Evolutionary conservation across 495 filamentous ascomycete genomes (phyloP).

Genomic region (Tuber calosporum): DNA sequence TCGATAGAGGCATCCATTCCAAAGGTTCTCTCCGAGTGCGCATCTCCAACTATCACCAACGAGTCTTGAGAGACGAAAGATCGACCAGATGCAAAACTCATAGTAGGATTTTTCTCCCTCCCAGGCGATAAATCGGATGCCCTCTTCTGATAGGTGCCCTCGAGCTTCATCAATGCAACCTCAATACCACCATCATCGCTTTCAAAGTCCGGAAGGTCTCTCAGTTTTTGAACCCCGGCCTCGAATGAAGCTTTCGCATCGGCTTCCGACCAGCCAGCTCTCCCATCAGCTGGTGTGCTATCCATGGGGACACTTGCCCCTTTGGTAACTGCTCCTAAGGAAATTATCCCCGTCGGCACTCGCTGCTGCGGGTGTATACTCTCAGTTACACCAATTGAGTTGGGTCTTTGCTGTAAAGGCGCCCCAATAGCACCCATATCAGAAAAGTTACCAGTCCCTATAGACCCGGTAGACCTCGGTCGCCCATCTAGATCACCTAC

Average conservation of each 20-base stretch:
- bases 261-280: constrained; percentile 16
- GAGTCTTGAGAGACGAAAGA: constrained; percentile 24
- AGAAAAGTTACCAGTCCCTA: constrained; percentile 46
- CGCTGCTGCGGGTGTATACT: constrained; percentile 40
- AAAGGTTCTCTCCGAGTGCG: constrained; percentile 13
- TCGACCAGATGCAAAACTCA: constrained; percentile 15
- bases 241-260: constrained; percentile 68
- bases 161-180: constrained; percentile 81
- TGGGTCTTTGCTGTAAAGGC: constrained; percentile 29
- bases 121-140: constrained; percentile 46
- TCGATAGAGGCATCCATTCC: constrained; percentile 28
- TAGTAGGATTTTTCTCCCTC: constrained; percentile 30
- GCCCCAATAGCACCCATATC: constrained; percentile 27
- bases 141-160: constrained; percentile 69
- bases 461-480: constrained; percentile 64
- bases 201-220: constrained; percentile 75
- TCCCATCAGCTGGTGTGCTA: neutral
- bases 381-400: constrained; percentile 30
- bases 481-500: constrained; percentile 61
- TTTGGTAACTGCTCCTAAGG: constrained; percentile 52
- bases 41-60: constrained; percentile 13
- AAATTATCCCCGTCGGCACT: constrained; percentile 41
- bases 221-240: constrained; percentile 77
- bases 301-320: constrained; percentile 26
- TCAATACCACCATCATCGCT: constrained; percentile 87